Evolutionary conservation across 768 basidiomycete genomes (phyloP).

Genomic region (Mycena leptocephala): DNA sequence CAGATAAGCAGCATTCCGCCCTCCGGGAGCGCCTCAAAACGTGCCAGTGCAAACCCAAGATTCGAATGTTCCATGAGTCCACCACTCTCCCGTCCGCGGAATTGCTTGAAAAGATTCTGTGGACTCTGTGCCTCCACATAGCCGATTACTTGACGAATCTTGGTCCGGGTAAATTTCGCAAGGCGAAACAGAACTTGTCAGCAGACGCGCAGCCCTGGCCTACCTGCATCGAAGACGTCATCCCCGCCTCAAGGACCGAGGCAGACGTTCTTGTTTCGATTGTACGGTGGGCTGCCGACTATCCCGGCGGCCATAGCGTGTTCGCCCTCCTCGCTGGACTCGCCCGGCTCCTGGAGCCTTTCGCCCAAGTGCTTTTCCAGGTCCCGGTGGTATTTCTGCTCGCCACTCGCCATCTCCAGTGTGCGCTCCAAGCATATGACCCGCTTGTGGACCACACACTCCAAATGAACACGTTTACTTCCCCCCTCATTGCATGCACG

Average conservation of each 20-base stretch:
- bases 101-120: slow-evolving; percentile 10
- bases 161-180: slow-evolving; percentile 9
- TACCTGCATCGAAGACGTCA: slow-evolving; percentile 2
- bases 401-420: slow-evolving; percentile 11
- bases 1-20: not conserved
- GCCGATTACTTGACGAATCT: slow-evolving; percentile 8
- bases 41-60: slow-evolving; percentile 8
- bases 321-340: slow-evolving; percentile 9
- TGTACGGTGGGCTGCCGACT: slow-evolving; percentile 8
- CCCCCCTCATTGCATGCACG: slow-evolving; percentile 15
- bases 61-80: slow-evolving; percentile 1
- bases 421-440: slow-evolving; percentile 5
- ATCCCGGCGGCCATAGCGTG: slow-evolving; percentile 13
- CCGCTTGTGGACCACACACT: not conserved
- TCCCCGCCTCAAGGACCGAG: slow-evolving; percentile 10
- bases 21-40: slow-evolving; percentile 1
- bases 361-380: slow-evolving; percentile 7
- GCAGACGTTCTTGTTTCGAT: slow-evolving; percentile 13
- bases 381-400: not conserved
- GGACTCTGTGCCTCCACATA: not conserved
- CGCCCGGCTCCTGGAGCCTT: slow-evolving; percentile 10
- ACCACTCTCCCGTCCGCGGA: not conserved
- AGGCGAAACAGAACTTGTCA: not conserved
- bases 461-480: slow-evolving; percentile 1
- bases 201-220: slow-evolving; percentile 8